phyloP scores from a whole-genome alignment of 805 yeast genomes.

The Kazachstania kunashirensis region DNA sequence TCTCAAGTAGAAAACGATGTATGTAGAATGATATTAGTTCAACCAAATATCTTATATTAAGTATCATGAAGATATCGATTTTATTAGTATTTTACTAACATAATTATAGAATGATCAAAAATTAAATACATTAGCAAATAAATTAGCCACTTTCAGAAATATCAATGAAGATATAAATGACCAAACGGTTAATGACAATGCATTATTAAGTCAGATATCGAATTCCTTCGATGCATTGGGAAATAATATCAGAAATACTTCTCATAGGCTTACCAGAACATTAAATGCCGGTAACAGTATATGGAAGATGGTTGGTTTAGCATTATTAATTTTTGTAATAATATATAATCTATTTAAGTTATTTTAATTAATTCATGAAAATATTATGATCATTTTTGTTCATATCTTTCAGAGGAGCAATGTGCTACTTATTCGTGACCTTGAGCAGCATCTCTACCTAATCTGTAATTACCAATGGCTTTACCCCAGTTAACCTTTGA shows the following conservation, averaged over 20 bases:
- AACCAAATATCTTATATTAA: no score
- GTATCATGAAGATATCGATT: neutral
- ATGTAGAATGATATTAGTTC: no score
- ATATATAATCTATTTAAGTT: constrained; percentile 47
- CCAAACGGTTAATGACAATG: constrained; percentile 49
- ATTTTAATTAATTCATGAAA: constrained; percentile 23
- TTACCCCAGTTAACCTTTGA: constrained; percentile 92
- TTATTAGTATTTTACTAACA: neutral
- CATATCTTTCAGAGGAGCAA: neutral
- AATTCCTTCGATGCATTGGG: constrained; percentile 43
- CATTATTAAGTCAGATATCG: constrained; percentile 34
- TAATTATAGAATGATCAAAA: constrained; percentile 46
- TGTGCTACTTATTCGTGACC: no score
- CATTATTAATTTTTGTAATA: constrained; percentile 45
- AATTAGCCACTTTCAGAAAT: constrained; percentile 51
- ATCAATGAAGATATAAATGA: constrained; percentile 60
- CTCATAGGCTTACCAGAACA: constrained; percentile 44
- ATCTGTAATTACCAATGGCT: constrained; percentile 78
- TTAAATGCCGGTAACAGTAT: constrained; percentile 49
- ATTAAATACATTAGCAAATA: constrained; percentile 53
- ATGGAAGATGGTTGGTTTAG: constrained; percentile 49
- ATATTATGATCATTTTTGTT: neutral
- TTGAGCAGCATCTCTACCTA: constrained; percentile 69
- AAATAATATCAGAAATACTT: constrained; percentile 42
- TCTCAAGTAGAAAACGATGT: constrained; percentile 23